Base-by-base conservation (phyloP, 2,329 filamentous ascomycete species). In the Talaromyces sp. region DNA sequence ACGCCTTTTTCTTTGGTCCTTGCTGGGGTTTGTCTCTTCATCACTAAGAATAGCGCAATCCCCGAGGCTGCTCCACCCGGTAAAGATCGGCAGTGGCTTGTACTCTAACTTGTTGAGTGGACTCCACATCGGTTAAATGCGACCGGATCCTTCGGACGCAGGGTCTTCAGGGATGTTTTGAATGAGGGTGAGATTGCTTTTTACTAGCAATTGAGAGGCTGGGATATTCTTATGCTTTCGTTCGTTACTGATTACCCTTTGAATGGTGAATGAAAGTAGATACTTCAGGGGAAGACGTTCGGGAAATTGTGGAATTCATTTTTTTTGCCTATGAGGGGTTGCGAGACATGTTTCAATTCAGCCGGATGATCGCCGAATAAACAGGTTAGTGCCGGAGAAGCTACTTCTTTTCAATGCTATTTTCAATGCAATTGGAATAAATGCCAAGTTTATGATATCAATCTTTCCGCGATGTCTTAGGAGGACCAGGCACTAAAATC, bases 281-380 rank as follows among this genome's bases (percentile, higher is more conserved):
- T n/a, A n/a, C n/a, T n/a, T n/a, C n/a, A n/a, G n/a, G n/a, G n/a
- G n/a, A n/a, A n/a, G n/a, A 32, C 32, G 32, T 4, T 13, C 32
- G 32, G 32, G 4, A 35, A 35, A 35, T 4, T 6, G 32, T 16
- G n/a, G n/a, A 35, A 35, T 4, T 16, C 11, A 44, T 19, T 24
- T 13, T 19, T 24, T 13, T 27, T n/a, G 5, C 8, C 14, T 24
- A 20, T 43, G 32, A 51, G 41, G 47, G 37, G 32, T 42, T 52
- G 39, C 46, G 54, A 61, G 56, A 55, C 58, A 57, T 61, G 58
- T 59, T 49, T 55, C 56, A 52, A 39, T 40, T 45, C 41, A 17
- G 29, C 45, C 43, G 42, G 32, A 48, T 37, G 46, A 55, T 54
- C 39, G 44, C 11, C 52, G 47, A 55, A 48, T 51, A 35, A 27